Base-by-base conservation (phyloP, 805 yeast genomes). In the Sugiyamaella chiloensis region DNA sequence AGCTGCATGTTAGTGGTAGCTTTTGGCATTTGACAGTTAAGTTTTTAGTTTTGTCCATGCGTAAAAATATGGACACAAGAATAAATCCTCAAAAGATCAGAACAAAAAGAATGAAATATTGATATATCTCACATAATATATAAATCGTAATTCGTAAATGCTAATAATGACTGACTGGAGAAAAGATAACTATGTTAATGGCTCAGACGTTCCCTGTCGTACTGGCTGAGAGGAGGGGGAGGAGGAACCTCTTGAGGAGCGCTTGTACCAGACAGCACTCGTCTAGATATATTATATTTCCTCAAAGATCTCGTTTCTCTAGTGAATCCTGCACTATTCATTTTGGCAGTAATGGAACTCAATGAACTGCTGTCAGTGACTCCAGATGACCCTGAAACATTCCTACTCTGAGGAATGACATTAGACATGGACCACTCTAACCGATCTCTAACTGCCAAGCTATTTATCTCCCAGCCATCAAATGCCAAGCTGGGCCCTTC, bases 401-500 rank as follows among this genome's bases (percentile, higher is more conserved):
- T 50, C 12, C 52, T 24, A 42, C 47, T 41, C 27, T 50, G 44
- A 16, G 21, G 20, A 11, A 20, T 35, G 12, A 35, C 44, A 14
- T 48, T 47, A 3, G 47, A n/a, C 44, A 50, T 24, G n/a, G 54
- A 26, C 56, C 56, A 53, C 12, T 30, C 26, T 3, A 44, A 12
- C 2, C 52, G 39, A 9, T 52, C 56, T 16, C 34, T 34, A n/a
- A 42, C 36, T 11, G 50, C 54, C 19, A 48, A 12, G 29, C 51
- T 44, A 29, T 48, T 48, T 29, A 53, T 47, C 19, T 53, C 56
- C 56, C 56, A 53, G n/a, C 46, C 40, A 39, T 52, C 56, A 29
- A 52, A 47, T 4, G 44, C 53, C 9, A 6, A 32, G 27, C 20
- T 26, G 11, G 31, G 42, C 20, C 19, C 21, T 4, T 4, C 20